A percentile compares a stretch with the other conserved stretches of the same genome.
Evolutionary conservation across 1,139 yeast species (phyloP).

Genomic region (Lodderomyces metapsilosis): DNA sequence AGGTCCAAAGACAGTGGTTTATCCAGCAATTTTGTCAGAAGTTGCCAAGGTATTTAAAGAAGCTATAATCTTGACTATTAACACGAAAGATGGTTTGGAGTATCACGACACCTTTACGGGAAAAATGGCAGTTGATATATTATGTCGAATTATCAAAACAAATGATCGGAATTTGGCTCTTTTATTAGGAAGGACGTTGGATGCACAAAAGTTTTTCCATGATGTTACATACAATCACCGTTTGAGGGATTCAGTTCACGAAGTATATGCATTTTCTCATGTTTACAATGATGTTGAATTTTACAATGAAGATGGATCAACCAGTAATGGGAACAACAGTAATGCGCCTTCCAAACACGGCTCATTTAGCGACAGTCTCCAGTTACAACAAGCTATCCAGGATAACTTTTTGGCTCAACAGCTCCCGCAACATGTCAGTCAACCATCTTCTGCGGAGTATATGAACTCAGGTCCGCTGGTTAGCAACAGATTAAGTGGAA

Average conservation of each 20-base stretch:
- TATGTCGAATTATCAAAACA: constrained; percentile 81
- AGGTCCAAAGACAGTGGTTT: constrained; percentile 56
- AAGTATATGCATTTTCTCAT: constrained; percentile 85
- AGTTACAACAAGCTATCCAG: constrained; percentile 15
- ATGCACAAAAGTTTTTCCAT: constrained; percentile 91
- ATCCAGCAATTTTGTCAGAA: constrained; percentile 84
- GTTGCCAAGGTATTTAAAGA: constrained; percentile 82
- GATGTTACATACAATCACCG: constrained; percentile 96
- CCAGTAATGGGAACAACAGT: constrained; percentile 17
- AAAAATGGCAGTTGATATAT: constrained; percentile 85
- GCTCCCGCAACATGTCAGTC: constrained; percentile 16
- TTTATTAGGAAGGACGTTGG: constrained; percentile 85
- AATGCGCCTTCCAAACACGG: constrained; percentile 29
- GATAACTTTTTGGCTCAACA: constrained; percentile 21
- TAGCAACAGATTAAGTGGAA: constrained; percentile 1
- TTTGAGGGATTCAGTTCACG: constrained; percentile 80
- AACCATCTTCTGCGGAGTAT: constrained; percentile 9
- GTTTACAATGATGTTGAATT: constrained; percentile 40
- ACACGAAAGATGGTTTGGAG: constrained; percentile 90
- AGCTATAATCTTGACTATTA: constrained; percentile 67
- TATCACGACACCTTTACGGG: constrained; percentile 96
- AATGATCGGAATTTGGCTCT: constrained; percentile 90
- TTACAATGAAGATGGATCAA: constrained; percentile 30
- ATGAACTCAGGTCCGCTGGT: constrained; percentile 3
- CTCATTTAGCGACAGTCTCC: constrained; percentile 24